Conservation (phyloP, 2,329 filamentous ascomycete genomes). For the Alternaria tenuissima region DNA sequence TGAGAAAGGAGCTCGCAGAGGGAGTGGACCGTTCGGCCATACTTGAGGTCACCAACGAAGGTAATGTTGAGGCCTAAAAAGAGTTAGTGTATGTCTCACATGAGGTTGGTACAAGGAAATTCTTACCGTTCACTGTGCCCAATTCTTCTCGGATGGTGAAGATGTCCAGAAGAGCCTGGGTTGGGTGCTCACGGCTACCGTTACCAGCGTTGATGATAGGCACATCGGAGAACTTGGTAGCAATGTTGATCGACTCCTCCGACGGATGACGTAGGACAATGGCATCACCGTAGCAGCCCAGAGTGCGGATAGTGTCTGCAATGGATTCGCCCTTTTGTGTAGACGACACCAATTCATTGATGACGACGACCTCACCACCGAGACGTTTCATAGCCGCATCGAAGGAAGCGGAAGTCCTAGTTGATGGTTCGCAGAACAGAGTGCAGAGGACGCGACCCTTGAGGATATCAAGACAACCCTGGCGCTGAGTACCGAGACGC, state of each 20-base stretch:
- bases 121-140: conserved; percentile 79
- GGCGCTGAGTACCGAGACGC: conserved; percentile 90
- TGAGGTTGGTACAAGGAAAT: no score
- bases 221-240: conserved; percentile 85
- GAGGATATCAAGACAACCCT: conserved; percentile 87
- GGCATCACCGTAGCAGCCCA: conserved; percentile 93
- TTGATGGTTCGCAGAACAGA: conserved; percentile 98
- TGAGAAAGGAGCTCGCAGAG: conserved; percentile 92
- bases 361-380: conserved; percentile 82
- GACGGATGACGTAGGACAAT: conserved; percentile 95
- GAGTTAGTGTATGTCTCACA: no score
- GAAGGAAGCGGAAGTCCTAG: conserved; percentile 92
- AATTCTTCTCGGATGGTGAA: conserved; percentile 99
- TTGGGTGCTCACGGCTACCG: conserved; percentile 94
- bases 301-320: conserved; percentile 90
- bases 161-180: conserved; percentile 95
- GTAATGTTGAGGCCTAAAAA: conserved; percentile 80
- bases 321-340: conserved; percentile 94
- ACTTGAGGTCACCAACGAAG: conserved; percentile 90
- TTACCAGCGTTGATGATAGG: conserved; percentile 98
- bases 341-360: conserved; percentile 84
- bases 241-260: conserved; percentile 79
- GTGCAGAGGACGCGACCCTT: conserved; percentile 87
- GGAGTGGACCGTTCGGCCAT: conserved; percentile 94
- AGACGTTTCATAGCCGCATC: conserved; percentile 98